Conservation (phyloP, 371 early-diverging fungal species). For the Rhizopus delemar region DNA sequence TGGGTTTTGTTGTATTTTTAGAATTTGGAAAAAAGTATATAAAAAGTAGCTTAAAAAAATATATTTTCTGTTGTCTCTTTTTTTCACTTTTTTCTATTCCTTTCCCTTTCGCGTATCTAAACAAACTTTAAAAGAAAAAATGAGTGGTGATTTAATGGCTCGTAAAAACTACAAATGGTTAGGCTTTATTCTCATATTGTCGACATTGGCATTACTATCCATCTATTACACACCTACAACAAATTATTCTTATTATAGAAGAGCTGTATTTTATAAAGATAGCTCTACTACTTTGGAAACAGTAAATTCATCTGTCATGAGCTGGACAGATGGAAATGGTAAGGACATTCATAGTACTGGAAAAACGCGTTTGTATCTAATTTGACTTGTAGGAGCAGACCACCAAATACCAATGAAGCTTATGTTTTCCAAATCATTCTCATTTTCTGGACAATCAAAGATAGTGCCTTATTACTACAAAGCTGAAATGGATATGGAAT, state of each 20-base stretch:
- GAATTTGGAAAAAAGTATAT: too few relatives aligned
- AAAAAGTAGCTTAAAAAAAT: too few relatives aligned
- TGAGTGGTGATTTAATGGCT: constrained; percentile 20
- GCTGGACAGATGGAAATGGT: constrained; percentile 29
- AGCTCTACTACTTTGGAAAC: constrained; percentile 7
- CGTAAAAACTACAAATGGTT: constrained; percentile 24
- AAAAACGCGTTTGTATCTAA: too few relatives aligned
- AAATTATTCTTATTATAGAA: constrained; percentile 17
- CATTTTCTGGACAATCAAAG: constrained; percentile 48
- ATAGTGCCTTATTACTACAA: constrained; percentile 61
- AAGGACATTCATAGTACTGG: background rate
- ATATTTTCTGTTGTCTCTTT: too few relatives aligned
- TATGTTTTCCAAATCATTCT: constrained; percentile 29
- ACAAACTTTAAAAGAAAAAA: background rate
- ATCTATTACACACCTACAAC: constrained; percentile 14
- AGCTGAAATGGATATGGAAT: constrained; percentile 39
- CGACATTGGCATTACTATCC: constrained; percentile 11
- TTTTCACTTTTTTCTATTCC: background rate
- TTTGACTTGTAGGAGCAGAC: constrained; percentile 13
- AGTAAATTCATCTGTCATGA: constrained; percentile 18
- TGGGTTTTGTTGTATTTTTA: too few relatives aligned
- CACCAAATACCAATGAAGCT: constrained; percentile 29
- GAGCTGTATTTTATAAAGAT: constrained; percentile 22
- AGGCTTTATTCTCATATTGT: constrained; percentile 10
- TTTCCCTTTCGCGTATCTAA: constrained; percentile 3